Base-by-base conservation (phyloP, 352 stramenopile species). In the Globisporangium carolinianum region DNA sequence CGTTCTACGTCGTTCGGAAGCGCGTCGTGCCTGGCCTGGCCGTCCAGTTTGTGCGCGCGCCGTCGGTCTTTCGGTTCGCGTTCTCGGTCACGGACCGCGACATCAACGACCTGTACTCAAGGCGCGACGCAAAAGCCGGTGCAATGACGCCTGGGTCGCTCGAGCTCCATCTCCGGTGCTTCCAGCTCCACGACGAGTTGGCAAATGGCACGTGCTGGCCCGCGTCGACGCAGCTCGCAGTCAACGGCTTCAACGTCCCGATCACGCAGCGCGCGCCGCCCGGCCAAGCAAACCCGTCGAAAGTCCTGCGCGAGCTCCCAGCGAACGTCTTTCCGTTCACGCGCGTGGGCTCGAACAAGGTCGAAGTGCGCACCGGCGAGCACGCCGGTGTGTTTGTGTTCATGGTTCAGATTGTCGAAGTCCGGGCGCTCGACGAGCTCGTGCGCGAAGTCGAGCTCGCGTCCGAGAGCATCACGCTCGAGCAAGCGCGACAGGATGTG, bases 111-210 rank as follows among this genome's bases (percentile, higher is more conserved):
- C 72, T 91, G 62, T 87, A 88, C 66, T 58, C 66, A 48, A 72
- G 74, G 35, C 68, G 76, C 36, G 79, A 88, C 35, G 65, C 66
- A 0, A 82, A 78, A 42, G 63, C 72, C 37, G 71, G 71, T 11
- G 57, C 66, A 6, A 86, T 88, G 78, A 78, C 71, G 15, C 69
- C 76, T 0, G 80, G 83, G 18, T 75, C 62, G 4, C 67, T 80
- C n/a, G 83, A 93, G 63, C 71, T 94, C 12, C 84, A 94, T 48
- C 58, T 94, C 47, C 84, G 84, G 11, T 91, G 79, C 54, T 94
- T 94, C 57, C 61, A 73, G 0, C 43, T 91, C 36, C 91, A 91
- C 49, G 81, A 91, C 43, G 72, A 86, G 45, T 61, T 94, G 11
- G 72, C 69, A 43, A 79, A 71, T 37, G 84, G 84, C 43, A 78